Conservation (phyloP, 352 stramenopile species). For the Saprolegnia diclina region DNA sequence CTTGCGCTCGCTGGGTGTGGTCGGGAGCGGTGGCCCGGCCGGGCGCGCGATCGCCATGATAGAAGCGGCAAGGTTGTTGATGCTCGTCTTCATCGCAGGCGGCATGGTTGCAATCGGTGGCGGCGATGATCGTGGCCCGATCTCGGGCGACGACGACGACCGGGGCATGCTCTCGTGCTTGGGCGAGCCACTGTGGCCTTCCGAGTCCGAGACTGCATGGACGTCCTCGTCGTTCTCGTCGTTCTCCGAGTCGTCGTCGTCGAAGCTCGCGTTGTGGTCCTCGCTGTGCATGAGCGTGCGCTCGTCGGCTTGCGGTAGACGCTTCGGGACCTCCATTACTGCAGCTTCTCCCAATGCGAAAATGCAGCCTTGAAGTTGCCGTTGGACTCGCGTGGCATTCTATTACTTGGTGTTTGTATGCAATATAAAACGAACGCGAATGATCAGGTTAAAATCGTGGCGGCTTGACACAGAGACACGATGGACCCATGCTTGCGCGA, state of each 20-base stretch:
- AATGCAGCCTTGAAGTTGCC: neutral
- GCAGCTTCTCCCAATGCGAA: neutral
- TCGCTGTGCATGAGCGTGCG: neutral
- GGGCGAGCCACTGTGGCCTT: neutral
- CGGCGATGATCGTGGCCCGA: neutral
- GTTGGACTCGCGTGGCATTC: neutral
- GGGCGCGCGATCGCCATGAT: constrained; percentile 22
- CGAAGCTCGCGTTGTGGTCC: constrained; percentile 3
- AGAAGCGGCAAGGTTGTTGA: constrained; percentile 10
- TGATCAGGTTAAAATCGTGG: no score
- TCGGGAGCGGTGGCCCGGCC: neutral
- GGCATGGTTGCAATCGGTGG: neutral
- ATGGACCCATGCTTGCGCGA: neutral
- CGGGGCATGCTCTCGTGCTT: neutral
- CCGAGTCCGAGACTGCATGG: neutral
- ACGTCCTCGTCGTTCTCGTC: constrained; percentile 13
- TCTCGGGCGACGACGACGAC: constrained; percentile 15
- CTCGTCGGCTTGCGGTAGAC: neutral
- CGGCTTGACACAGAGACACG: no score
- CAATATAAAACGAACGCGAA: neutral
- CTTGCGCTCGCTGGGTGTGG: neutral
- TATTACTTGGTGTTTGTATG: constrained; percentile 7
- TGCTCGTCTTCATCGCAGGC: constrained; percentile 14
- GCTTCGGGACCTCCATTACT: neutral
- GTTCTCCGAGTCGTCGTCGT: constrained; percentile 15